Evolutionary conservation across 2,329 filamentous ascomycete species (phyloP).

Genomic region (Massarina eburnea): DNA sequence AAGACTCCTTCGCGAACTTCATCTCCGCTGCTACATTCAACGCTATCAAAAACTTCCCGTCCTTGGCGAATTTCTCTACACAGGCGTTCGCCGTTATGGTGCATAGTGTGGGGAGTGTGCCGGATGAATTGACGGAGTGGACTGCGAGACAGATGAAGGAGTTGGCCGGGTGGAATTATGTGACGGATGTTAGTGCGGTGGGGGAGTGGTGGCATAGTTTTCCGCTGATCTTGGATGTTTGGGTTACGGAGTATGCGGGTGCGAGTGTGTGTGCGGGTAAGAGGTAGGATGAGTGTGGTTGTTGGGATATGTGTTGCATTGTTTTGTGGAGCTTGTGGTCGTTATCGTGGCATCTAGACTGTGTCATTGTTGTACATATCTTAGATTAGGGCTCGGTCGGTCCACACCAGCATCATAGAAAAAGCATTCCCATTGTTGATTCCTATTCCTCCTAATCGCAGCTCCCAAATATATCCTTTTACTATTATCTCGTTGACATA

Average conservation of each 20-base stretch:
- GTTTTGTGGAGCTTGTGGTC: no score
- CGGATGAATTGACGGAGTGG: conserved; percentile 21
- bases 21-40: conserved; percentile 19
- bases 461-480: neutral
- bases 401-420: no score
- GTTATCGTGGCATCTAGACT: no score
- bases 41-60: conserved; percentile 12
- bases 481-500: neutral
- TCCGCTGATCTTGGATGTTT: conserved; percentile 14
- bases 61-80: conserved; percentile 9
- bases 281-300: neutral
- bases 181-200: conserved; percentile 11
- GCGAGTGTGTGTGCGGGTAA: neutral
- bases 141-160: conserved; percentile 16
- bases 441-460: no score
- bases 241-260: conserved; percentile 11
- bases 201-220: conserved; percentile 27
- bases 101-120: conserved; percentile 19
- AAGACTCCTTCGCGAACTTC: conserved; percentile 21
- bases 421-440: no score
- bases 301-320: neutral
- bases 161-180: conserved; percentile 18
- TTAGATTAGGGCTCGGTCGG: no score
- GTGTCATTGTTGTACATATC: no score
- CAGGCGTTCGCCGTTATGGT: conserved; percentile 19